Conservation (phyloP, 306 rosid genomes). For the Gleditsia sinensis region DNA sequence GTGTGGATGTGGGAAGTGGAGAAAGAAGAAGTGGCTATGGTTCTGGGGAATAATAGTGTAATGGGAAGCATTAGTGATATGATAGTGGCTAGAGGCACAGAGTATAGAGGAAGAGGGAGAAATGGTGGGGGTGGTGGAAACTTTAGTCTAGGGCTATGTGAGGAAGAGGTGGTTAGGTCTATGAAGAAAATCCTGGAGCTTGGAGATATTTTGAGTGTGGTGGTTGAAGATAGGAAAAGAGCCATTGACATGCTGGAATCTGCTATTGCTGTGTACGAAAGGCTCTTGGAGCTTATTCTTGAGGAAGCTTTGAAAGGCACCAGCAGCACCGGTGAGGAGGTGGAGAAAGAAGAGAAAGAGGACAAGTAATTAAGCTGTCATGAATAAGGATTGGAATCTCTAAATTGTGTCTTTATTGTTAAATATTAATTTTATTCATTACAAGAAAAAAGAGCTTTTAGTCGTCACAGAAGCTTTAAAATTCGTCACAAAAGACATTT, state of each 20-base stretch:
- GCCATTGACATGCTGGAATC: constrained; percentile 71
- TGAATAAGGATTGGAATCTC: no score
- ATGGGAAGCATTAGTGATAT: constrained; percentile 54
- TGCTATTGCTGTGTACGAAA: constrained; percentile 61
- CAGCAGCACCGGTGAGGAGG: background rate
- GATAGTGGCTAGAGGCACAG: constrained; percentile 42
- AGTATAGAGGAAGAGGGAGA: background rate
- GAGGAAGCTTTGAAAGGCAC: constrained; percentile 52
- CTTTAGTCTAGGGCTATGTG: constrained; percentile 15
- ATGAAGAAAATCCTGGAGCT: constrained; percentile 38
- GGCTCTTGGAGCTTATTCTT: constrained; percentile 67
- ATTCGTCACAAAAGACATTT: no score
- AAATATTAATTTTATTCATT: no score
- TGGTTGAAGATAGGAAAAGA: constrained; percentile 44
- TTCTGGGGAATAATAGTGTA: constrained; percentile 26
- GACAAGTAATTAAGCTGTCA: background rate
- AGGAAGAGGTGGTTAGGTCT: constrained; percentile 31
- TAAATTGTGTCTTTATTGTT: no score
- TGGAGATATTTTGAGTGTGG: constrained; percentile 34
- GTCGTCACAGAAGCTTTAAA: no score
- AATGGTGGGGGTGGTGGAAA: background rate
- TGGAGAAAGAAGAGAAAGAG: background rate
- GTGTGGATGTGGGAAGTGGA: constrained; percentile 61
- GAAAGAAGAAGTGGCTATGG: constrained; percentile 46
- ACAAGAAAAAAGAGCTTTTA: no score